Base-by-base conservation (phyloP, 805 yeast genomes). In the Teunomyces gatunensis region DNA sequence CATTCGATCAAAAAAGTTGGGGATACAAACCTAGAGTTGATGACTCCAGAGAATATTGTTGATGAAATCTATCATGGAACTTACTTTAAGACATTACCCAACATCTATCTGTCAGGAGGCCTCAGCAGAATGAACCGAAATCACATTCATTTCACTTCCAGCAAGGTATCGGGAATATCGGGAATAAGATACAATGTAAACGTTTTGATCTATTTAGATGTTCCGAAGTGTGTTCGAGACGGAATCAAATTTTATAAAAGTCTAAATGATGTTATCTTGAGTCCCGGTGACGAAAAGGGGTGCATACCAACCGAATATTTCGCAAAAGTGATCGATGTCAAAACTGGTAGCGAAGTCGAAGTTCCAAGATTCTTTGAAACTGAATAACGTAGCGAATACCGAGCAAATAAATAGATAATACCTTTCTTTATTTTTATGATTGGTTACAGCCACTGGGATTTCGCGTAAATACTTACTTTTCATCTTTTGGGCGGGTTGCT, bases 71-170 rank as follows among this genome's bases (percentile, higher is more conserved):
- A 89, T 15, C 99, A 94, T 63, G 98, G 98, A 3, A 92, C 98
- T 0, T 81, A 73, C 49, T 46, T 49, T 4, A 60, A 63, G 2
- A 80, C 78, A 25, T 67, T 86, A 54, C 58, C 67, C 1, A 47
- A 60, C 17, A 87, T 87, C 3, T 47, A 75, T n/a, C 45, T 66
- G 21, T 55, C 74, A 3, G 81, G 81, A 0, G 90, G 89, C 0
- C 67, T 94, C 20, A 74, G 76, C 12, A 73, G 67, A 50, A 88
- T 90, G 96, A 67, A 64, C 28, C 71, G 99, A 57, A 85, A 85
- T 54, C 98, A 94, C 63, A 81, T 94, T 13, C 99, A 94, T 67
- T 75, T 92, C 61, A 88, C 98, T 0, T 68, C 80, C 1, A 68
- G 66, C 25, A 70, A 71, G 3, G 60, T 62, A 4, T 61, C 66